phyloP scores from a whole-genome alignment of 345 rosid species.

The Ailanthus altissimus region DNA sequence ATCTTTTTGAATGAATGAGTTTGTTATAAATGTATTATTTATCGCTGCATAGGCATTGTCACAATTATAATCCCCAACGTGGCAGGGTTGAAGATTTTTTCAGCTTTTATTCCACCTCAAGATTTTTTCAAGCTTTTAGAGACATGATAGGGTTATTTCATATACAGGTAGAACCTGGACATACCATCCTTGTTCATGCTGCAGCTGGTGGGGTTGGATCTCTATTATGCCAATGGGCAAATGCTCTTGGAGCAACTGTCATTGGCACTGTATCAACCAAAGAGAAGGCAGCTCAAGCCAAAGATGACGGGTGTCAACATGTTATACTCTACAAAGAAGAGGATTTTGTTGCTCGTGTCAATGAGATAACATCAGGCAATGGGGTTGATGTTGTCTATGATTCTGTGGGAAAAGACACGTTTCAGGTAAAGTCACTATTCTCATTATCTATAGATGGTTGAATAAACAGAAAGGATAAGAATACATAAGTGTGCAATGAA shows the following conservation, averaged over 20 bases:
- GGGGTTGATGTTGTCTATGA: too few species aligned
- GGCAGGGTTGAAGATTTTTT: too few species aligned
- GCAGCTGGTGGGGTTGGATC: constrained; percentile 98
- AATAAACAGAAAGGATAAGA: background rate
- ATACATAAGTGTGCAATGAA: background rate
- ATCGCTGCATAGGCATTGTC: too few species aligned
- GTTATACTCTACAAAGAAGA: constrained; percentile 71
- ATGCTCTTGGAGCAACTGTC: constrained; percentile 84
- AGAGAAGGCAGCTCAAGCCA: constrained; percentile 93
- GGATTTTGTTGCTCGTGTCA: constrained; percentile 76
- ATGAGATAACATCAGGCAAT: constrained; percentile 71
- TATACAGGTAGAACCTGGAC: constrained; percentile 71
- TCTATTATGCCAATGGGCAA: constrained; percentile 87
- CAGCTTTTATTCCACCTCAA: background rate
- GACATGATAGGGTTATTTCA: constrained; percentile 7
- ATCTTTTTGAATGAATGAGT: too few species aligned
- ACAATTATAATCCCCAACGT: too few species aligned
- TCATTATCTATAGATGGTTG: background rate
- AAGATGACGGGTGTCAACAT: constrained; percentile 92
- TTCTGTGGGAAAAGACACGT: too few species aligned
- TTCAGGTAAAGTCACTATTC: constrained; percentile 49
- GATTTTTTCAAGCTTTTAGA: background rate
- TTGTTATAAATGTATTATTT: too few species aligned
- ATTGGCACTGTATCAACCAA: constrained; percentile 81
- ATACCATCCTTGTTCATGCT: constrained; percentile 67